Percentiles rank a stretch among this genome's conserved stretches.
phyloP scores from a whole-genome alignment of 768 basidiomycete genomes.

The Pholiota conissans region DNA sequence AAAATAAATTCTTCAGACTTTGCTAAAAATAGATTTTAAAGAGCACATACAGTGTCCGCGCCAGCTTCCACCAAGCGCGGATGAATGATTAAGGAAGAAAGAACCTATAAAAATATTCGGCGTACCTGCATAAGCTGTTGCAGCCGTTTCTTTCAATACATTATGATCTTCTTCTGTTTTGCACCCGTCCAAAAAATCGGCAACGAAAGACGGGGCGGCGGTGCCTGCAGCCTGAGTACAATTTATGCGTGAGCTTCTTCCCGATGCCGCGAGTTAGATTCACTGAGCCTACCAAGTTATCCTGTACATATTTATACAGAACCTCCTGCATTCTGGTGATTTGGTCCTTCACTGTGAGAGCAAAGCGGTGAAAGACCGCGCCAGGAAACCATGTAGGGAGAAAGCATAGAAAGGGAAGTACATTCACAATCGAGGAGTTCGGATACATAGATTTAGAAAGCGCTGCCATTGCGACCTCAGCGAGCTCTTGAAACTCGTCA shows the following conservation, averaged over 20 bases:
- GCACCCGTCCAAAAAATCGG: background rate
- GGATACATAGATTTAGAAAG: background rate
- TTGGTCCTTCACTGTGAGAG: background rate
- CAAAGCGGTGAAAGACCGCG: background rate
- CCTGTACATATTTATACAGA: background rate
- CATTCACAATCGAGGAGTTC: conserved; percentile 9
- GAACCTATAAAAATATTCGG: background rate
- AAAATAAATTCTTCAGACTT: background rate
- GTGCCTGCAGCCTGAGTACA: background rate
- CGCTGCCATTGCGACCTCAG: conserved; percentile 6
- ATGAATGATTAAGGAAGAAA: background rate
- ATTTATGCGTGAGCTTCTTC: background rate
- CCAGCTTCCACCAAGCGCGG: too few species aligned
- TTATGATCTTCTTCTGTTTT: background rate
- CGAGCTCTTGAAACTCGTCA: background rate
- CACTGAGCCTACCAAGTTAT: background rate
- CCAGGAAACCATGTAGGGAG: conserved; percentile 17
- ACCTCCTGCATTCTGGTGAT: background rate
- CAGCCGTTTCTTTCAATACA: background rate
- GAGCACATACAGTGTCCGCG: background rate
- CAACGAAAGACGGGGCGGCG: background rate
- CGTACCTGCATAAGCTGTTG: background rate
- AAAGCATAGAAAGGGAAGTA: conserved; percentile 11
- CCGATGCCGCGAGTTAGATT: background rate
- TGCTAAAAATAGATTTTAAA: background rate